phyloP scores from a whole-genome alignment of 208 protist genomes.

The Trypanosoma grayi region DNA sequence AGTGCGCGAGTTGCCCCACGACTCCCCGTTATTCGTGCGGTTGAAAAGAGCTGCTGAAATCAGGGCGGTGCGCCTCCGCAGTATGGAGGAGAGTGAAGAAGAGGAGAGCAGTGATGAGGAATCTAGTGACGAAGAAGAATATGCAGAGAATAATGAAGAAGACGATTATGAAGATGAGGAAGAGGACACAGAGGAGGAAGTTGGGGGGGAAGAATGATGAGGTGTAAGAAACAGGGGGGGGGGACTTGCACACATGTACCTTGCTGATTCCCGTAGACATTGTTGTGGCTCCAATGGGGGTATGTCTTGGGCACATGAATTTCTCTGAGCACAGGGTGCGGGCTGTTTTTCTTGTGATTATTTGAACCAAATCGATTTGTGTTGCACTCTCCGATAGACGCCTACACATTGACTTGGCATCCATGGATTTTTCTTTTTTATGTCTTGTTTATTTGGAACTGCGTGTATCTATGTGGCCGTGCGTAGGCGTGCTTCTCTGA shows the following conservation, averaged over 20 bases:
- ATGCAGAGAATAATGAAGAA: slow-evolving; percentile 1
- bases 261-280: too few species aligned
- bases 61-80: neutral
- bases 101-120: slow-evolving; percentile 12
- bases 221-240: neutral
- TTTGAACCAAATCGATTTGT: too few species aligned
- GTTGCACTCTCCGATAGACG: too few species aligned
- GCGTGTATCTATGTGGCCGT: neutral
- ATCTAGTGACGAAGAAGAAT: neutral
- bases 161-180: slow-evolving; percentile 15
- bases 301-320: too few species aligned
- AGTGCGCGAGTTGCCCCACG: slow-evolving; percentile 16
- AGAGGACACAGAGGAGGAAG: slow-evolving; percentile 8
- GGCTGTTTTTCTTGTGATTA: too few species aligned
- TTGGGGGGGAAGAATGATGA: slow-evolving; percentile 7
- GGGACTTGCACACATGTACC: neutral
- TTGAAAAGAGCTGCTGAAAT: slow-evolving; percentile 6
- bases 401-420: too few species aligned
- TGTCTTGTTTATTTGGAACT: neutral
- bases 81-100: slow-evolving; percentile 4
- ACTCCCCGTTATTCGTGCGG: slow-evolving; percentile 15
- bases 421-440: neutral
- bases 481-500: neutral
- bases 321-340: too few species aligned
- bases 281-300: too few species aligned